Conservation (phyloP, 345 rosid genomes). For the Aquilaria yunnanensis region DNA sequence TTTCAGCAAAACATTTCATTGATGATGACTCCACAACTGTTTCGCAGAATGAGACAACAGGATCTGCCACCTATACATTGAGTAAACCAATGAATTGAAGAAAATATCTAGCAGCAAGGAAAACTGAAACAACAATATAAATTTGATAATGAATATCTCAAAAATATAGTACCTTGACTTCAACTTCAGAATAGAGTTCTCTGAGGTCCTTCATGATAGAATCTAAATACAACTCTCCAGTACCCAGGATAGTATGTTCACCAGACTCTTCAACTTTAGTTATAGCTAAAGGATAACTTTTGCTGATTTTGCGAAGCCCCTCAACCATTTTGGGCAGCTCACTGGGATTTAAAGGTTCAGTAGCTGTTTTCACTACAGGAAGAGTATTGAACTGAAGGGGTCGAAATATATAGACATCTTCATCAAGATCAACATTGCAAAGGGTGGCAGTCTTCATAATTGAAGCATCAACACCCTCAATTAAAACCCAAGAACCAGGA, state of each 20-base stretch:
- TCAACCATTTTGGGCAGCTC: constrained; percentile 99
- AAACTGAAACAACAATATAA: not conserved
- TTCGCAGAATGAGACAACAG: constrained; percentile 97
- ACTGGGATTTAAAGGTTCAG: constrained; percentile 97
- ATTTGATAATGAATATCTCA: not conserved
- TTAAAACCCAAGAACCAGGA: constrained; percentile 96
- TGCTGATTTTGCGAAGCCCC: constrained; percentile 95
- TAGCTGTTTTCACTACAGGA: constrained; percentile 95
- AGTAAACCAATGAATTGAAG: constrained; percentile 12
- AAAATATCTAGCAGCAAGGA: constrained; percentile 8
- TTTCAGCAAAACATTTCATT: constrained; percentile 98
- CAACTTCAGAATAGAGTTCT: constrained; percentile 97
- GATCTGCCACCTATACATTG: constrained; percentile 78
- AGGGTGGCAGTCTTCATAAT: constrained; percentile 96
- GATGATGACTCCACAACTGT: constrained; percentile 98
- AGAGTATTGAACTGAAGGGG: constrained; percentile 93
- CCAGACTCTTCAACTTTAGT: constrained; percentile 98
- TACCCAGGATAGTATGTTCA: constrained; percentile 94
- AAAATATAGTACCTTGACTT: constrained; percentile 70
- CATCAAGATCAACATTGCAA: constrained; percentile 58
- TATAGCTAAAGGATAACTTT: constrained; percentile 97
- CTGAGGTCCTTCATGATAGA: constrained; percentile 98
- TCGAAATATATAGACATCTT: constrained; percentile 82
- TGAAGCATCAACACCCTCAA: constrained; percentile 97
- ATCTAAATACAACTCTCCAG: constrained; percentile 93